These are phyloP conservation scores for Alternaria arborescens DNA, from an alignment of 2,329 filamentous ascomycete genomes.

Conservation along the genomic window DNA sequence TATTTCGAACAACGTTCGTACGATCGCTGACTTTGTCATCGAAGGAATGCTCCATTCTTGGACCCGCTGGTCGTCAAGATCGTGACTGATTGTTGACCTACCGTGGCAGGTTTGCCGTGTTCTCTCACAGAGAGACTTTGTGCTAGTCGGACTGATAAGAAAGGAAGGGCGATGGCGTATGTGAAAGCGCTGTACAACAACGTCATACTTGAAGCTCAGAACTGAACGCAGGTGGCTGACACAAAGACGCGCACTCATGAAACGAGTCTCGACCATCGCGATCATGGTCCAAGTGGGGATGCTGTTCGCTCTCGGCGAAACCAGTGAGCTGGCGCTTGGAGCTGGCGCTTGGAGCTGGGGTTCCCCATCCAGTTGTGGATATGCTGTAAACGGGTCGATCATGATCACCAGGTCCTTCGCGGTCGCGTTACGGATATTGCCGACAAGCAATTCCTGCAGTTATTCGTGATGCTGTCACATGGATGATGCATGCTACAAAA, in stretches of 20 bases:
- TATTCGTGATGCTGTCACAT: constrained; percentile 5
- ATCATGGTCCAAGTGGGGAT: constrained; percentile 6
- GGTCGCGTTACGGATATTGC: constrained; percentile 9
- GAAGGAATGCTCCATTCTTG: neutral
- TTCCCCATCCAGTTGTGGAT: constrained; percentile 19
- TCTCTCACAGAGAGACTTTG: constrained; percentile 50
- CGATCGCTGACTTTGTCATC: constrained; percentile 1
- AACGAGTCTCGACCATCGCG: constrained; percentile 7
- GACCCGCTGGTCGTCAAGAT: neutral
- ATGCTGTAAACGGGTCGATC: constrained; percentile 30
- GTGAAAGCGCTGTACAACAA: neutral
- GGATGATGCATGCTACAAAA: constrained; percentile 6
- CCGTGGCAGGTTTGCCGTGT: neutral
- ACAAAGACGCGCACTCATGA: neutral
- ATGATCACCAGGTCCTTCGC: constrained; percentile 25
- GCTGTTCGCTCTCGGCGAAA: constrained; percentile 4
- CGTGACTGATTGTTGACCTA: neutral
- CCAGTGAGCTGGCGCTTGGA: constrained; percentile 13
- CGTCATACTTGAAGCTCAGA: constrained; percentile 2
- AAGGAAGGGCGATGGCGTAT: constrained; percentile 44
- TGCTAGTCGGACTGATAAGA: neutral
- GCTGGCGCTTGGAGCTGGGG: constrained; percentile 26
- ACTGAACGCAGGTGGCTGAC: neutral
- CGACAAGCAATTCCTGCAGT: neutral
- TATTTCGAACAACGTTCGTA: neutral